Evolutionary conservation across 352 stramenopile genomes (phyloP), one percentile per base, ranked within the genome.

Genomic region (Globisporangium ultimum): DNA sequence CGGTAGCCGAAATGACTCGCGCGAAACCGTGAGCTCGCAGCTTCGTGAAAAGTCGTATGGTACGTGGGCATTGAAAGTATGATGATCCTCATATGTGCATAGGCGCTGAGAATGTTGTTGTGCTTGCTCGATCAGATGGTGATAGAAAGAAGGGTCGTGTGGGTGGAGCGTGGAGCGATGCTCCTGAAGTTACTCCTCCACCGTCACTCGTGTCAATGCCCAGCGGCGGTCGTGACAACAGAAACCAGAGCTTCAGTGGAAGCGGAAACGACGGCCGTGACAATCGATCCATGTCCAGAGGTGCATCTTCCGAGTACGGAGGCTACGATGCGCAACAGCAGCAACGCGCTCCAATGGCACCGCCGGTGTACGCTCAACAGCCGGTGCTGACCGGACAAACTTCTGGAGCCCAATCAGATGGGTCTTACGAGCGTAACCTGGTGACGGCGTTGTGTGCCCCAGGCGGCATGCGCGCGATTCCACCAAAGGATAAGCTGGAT

Each of bases 391-490:
- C 67, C 15, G 74, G 84, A 14, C 82, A 91, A 56, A 93, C 85
- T 0, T 77, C 81, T 15, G 85, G 85, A 21, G 85, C 85, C 3
- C 76, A 89, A 55, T 91, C 83, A 24, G 85, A 95, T 70, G 91
- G 94, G 17, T 84, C 80, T 17, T 98, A 98, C 63, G 95, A 98
- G 70, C 90, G 89, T 42, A 96, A 97, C 61, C 73, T 98, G 28
- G 89, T 98, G 53, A 79, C 81, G 6, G 89, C 95, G 41, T 63
- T 98, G 28, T 98, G 93, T 69, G 90, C 93, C 11, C 91, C 93
- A 9, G 95, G 93, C 43, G 95, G 95, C 22, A 97, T 98, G 90
- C 96, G 96, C 61, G 89, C 95, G 36, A 91, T 98, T 20, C 95
- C 95, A 43, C 95, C 95, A 20, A 93, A 92, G 57, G 93, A 98